Evolutionary conservation across 192 early-diverging fungal genomes (phyloP), one percentile per base, ranked within the genome.

Genomic region (Chytriomyces sp.): DNA sequence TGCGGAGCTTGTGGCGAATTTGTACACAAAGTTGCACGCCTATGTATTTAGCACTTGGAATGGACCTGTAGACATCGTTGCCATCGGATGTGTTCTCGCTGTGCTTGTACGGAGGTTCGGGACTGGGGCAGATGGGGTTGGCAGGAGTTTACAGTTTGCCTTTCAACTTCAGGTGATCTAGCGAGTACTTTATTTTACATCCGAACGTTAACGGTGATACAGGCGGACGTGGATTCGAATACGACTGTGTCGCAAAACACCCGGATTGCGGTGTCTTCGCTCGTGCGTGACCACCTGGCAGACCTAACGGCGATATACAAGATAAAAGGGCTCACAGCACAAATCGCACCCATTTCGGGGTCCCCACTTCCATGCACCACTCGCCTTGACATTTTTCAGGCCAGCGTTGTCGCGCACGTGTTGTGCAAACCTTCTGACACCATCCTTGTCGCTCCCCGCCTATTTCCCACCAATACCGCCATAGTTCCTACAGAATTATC

Each of bases 1-100:
- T n/a, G 44, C 12, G 5, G 64, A 70, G 41, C 70, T 75, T 59
- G 25, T 40, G 14, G 7, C 30, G 6, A 31, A 28, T 5, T 12
- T 59, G 31, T 67, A 44, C 32, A 39, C 40, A 19, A 65, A 33
- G 30, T 37, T 75, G 30, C 49, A 52, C 44, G 56, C 32, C 12
- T 59, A 49, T 19, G 55, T 56, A 1, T 25, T 49, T 25, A 30
- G 14, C 22, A n/a, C n/a, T n/a, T n/a, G n/a, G n/a, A 69, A 60
- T 53, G 66, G 66, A 6, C 74, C 74, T 10, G 74, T 52, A 1
- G 74, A 75, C 52, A 70, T 44, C 41, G 64, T 75, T 6, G 54
- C 65, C 6, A 36, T 75, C 19, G 74, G 74, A 37, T n/a, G 31
- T 19, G 4, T 69, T 36, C 4, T 70, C n/a, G 12, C 41, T 28